Percentiles rank a stretch among this genome's conserved stretches.
Conservation (phyloP, 305 asterid species). For the Caryopteris hybrid region DNA sequence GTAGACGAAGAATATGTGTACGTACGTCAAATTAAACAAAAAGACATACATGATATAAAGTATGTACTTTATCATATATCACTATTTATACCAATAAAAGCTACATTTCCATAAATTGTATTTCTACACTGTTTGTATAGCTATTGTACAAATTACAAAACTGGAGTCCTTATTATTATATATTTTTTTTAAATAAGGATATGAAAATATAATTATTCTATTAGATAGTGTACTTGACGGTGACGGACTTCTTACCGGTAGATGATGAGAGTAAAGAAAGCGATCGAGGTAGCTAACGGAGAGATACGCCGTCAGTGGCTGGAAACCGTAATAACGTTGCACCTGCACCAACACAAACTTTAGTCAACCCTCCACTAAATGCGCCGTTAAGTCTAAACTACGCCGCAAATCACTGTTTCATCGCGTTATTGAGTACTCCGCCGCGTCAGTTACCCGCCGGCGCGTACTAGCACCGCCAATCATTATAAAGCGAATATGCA, state of each 20-base stretch:
- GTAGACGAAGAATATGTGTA: slow-evolving; percentile 14
- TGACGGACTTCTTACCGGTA: slow-evolving; percentile 55
- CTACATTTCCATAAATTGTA: neutral
- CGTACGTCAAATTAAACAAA: slow-evolving; percentile 3
- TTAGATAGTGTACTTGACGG: slow-evolving; percentile 26
- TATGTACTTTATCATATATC: slow-evolving; percentile 6
- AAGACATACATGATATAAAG: neutral
- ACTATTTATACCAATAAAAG: slow-evolving; percentile 4
- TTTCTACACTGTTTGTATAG: too few relatives aligned
- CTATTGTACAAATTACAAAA: too few relatives aligned
- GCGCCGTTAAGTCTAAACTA: slow-evolving; percentile 14
- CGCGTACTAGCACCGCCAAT: slow-evolving; percentile 15
- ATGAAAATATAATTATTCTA: too few relatives aligned
- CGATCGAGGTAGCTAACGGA: slow-evolving; percentile 88
- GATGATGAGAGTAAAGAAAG: slow-evolving; percentile 51
- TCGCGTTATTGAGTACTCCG: slow-evolving; percentile 18
- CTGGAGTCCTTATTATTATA: too few relatives aligned
- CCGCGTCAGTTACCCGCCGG: slow-evolving; percentile 2
- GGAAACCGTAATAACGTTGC: slow-evolving; percentile 62
- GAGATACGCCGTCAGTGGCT: slow-evolving; percentile 82
- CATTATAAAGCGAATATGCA: slow-evolving; percentile 15
- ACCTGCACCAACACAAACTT: slow-evolving; percentile 47
- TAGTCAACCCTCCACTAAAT: slow-evolving; percentile 12
- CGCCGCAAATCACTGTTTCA: slow-evolving; percentile 29
- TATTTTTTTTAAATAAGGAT: too few relatives aligned